These are phyloP conservation scores for Fusarium sp. DNA, from an alignment of 2,329 filamentous ascomycete species.

Conservation along the genomic window DNA sequence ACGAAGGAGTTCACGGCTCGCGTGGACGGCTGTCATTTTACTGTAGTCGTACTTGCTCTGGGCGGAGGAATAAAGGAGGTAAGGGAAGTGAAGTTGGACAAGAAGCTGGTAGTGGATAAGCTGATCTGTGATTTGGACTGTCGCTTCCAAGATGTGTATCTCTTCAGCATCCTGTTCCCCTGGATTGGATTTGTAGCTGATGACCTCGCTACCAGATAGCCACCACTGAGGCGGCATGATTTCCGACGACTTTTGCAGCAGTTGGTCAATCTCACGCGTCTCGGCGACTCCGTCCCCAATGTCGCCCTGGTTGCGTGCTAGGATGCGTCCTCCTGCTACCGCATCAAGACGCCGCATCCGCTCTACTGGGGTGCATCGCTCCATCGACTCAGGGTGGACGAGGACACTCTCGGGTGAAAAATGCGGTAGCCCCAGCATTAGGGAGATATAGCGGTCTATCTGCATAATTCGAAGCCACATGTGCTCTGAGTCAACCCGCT, in stretches of 20 bases:
- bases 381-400: not conserved
- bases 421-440: constrained; percentile 6
- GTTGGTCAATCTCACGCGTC: not conserved
- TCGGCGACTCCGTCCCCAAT: not conserved
- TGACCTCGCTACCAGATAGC: not conserved
- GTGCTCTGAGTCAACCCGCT: not conserved
- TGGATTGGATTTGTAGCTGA: not conserved
- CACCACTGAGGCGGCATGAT: not conserved
- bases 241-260: not conserved
- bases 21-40: not conserved
- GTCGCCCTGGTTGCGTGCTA: not conserved
- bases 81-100: not conserved
- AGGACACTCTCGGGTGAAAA: not conserved
- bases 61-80: not conserved
- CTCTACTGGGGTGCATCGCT: not conserved
- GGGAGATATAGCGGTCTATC: not conserved
- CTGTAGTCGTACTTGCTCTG: not conserved
- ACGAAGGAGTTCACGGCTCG: not conserved
- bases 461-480: constrained; percentile 9
- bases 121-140: not conserved
- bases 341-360: not conserved
- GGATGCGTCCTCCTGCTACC: not conserved
- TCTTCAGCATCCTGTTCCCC: not conserved
- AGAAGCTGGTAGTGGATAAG: not conserved
- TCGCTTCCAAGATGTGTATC: not conserved